Conservation (phyloP, 345 rosid species). For the Trapa bicornis region DNA sequence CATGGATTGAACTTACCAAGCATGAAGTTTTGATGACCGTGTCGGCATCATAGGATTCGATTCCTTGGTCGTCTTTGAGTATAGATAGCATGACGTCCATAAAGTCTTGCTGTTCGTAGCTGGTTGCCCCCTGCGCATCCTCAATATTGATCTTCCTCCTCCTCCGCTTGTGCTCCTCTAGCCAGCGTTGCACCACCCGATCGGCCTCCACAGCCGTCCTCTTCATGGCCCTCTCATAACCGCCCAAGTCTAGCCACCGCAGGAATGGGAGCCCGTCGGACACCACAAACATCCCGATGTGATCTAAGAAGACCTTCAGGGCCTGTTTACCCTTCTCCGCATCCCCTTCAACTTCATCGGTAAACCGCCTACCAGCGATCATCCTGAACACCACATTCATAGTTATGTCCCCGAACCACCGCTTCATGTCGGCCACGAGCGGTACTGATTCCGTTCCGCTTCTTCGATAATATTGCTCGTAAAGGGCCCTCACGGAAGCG, state of each 20-base stretch:
- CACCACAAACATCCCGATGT: constrained; percentile 13
- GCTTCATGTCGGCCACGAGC: constrained; percentile 14
- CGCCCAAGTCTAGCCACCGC: constrained; percentile 25
- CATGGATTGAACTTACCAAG: constrained; percentile 7
- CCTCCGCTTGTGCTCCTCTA: constrained; percentile 27
- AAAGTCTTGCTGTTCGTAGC: constrained; percentile 17
- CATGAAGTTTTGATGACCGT: constrained; percentile 18
- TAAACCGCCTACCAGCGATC: constrained; percentile 10
- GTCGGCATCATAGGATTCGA: constrained; percentile 9
- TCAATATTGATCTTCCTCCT: neutral
- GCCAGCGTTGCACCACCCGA: constrained; percentile 14
- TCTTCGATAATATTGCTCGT: constrained; percentile 4
- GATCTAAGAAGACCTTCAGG: constrained; percentile 4
- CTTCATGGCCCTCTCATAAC: constrained; percentile 21
- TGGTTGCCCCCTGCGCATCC: neutral
- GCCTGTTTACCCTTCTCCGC: constrained; percentile 2
- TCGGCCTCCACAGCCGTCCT: constrained; percentile 16
- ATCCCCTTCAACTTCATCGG: neutral
- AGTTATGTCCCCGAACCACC: constrained; percentile 21
- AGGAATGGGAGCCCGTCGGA: constrained; percentile 22
- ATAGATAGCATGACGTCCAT: constrained; percentile 17
- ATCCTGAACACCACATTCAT: constrained; percentile 17
- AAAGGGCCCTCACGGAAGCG: constrained; percentile 7
- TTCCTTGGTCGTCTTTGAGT: constrained; percentile 2
- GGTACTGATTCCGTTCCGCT: neutral